Evolutionary conservation across 106 monocot species (phyloP), one percentile per base, ranked within the genome.

Genomic region (Acorus calamus): DNA sequence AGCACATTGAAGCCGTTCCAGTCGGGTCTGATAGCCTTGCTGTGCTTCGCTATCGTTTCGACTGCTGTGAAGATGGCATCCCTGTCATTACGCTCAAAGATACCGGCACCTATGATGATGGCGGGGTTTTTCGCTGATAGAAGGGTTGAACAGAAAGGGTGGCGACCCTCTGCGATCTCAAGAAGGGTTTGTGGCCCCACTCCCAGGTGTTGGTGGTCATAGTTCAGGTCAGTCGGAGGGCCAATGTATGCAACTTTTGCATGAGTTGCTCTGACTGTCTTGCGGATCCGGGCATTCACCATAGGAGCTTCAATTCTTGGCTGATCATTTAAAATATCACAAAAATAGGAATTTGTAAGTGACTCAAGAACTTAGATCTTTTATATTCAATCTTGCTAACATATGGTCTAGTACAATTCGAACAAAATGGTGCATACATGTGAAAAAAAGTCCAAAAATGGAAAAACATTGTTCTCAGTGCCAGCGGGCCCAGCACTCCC

Each of bases 171-270:
- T 2, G 92, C 83, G 59, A 98, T 80, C 68, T 92, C 92, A 47
- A 88, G 70, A 44, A 98, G 88, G 60, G 92, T 81, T 62, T 79
- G 60, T 11, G 98, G 83, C n/a, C 88, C 87, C 14, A 81, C 77
- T 14, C 98, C 92, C 1, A 98, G 78, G 54, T 98, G 87, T 55
- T 88, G 68, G 53, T 74, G 62, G 46, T 98, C 88, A 66, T 98
- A 98, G 65, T 98, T 98, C 69, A 98, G 77, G 60, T 98, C 88
- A 3, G 92, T 28, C n/a, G 71, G 72, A 44, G 83, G 83, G 55
- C 98, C 98, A 52, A 98, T 79, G 68, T 98, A 98, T 0, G 80
- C 98, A n/a, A 98, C 92, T 69, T 98, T 98, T 4, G 98, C 98
- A 53, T 85, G 83, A 63, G 69, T 78, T 55, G 92, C 85, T 46